Conservation (phyloP, 345 rosid genomes). For the Eucalyptus shirleyi region DNA sequence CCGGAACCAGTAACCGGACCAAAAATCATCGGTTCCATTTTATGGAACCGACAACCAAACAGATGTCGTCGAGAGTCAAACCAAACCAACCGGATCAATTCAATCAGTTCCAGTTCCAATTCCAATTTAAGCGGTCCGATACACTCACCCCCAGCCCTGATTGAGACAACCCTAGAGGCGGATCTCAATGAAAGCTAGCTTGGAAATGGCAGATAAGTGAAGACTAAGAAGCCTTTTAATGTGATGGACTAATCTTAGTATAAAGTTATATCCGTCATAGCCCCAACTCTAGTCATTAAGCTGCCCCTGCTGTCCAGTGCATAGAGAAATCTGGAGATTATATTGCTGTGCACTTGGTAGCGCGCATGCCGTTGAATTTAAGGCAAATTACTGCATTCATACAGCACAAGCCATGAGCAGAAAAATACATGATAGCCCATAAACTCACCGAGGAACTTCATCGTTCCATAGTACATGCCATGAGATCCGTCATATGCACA, state of each 20-base stretch:
- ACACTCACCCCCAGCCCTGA: too few relatives aligned
- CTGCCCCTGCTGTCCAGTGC: neutral
- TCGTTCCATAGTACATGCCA: neutral
- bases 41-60: too few relatives aligned
- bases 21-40: too few relatives aligned
- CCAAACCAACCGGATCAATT: too few relatives aligned
- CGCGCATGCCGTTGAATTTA: neutral
- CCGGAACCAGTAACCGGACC: accelerated
- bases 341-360: neutral
- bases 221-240: neutral
- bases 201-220: neutral
- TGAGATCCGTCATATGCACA: neutral
- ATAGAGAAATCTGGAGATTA: neutral
- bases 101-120: too few relatives aligned
- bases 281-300: neutral
- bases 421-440: neutral
- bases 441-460: neutral
- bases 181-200: neutral
- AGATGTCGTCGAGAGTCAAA: accelerated
- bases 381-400: neutral
- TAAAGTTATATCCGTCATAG: neutral
- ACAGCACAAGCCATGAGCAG: neutral
- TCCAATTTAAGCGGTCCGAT: too few relatives aligned
- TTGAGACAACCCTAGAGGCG: neutral
- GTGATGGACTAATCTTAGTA: neutral